Percentiles rank a stretch among this genome's conserved stretches.
Conservation (phyloP, 2,329 filamentous ascomycete species). For the Fusarium incarnatum region DNA sequence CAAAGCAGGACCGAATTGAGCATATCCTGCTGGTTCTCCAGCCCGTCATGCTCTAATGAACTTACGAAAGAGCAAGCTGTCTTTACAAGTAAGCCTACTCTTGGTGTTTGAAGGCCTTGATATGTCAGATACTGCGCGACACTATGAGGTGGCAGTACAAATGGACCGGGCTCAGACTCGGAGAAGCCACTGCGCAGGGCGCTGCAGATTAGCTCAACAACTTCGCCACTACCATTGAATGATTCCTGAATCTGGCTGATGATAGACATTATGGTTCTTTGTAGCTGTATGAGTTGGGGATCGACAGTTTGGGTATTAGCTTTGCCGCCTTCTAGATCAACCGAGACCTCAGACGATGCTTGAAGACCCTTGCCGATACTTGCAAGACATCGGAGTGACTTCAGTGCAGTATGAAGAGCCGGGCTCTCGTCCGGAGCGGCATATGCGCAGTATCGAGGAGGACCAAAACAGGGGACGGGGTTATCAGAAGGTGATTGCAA, state of each 20-base stretch:
- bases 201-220: constrained; percentile 77
- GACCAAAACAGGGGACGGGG: constrained; percentile 41
- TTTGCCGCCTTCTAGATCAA: constrained; percentile 71
- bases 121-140: constrained; percentile 75
- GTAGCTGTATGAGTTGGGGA: constrained; percentile 51
- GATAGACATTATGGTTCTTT: constrained; percentile 60
- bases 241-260: constrained; percentile 61
- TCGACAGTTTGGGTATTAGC: constrained; percentile 6
- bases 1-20: constrained; percentile 68
- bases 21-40: constrained; percentile 59
- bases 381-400: constrained; percentile 74
- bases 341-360: constrained; percentile 71
- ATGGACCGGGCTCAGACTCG: constrained; percentile 78
- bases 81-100: constrained; percentile 75
- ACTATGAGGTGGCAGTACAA: constrained; percentile 75
- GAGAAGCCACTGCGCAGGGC: constrained; percentile 80
- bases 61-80: constrained; percentile 78
- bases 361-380: constrained; percentile 80
- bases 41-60: constrained; percentile 62
- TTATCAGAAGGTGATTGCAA: constrained; percentile 14
- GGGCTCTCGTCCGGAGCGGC: constrained; percentile 56
- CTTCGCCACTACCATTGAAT: constrained; percentile 72
- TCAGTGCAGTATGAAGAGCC: constrained; percentile 60
- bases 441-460: constrained; percentile 43
- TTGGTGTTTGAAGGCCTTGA: constrained; percentile 69